These are phyloP conservation scores for Xylariaceae sp. DNA, from an alignment of 2,329 filamentous ascomycete genomes.

Conservation along the genomic window DNA sequence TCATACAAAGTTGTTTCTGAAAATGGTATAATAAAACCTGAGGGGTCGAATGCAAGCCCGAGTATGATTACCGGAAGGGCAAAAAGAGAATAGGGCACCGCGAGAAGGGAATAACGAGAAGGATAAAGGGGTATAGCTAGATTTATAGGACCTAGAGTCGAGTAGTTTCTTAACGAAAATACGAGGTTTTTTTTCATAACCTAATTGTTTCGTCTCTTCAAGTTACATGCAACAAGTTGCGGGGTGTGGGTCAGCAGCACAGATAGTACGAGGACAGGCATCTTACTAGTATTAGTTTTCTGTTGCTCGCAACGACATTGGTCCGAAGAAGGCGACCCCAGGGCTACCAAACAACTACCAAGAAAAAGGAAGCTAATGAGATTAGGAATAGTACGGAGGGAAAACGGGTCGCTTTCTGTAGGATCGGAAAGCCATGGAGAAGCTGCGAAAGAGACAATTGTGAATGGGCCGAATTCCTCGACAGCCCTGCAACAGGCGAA, in stretches of 20 bases:
- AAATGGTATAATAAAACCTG: slow-evolving; percentile 5
- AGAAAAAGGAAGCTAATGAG: slow-evolving; percentile 20
- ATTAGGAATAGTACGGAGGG: slow-evolving; percentile 11
- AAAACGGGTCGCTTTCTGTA: slow-evolving; percentile 9
- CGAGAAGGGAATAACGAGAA: slow-evolving; percentile 12
- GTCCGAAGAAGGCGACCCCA: slow-evolving; percentile 40
- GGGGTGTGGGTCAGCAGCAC: slow-evolving; percentile 36
- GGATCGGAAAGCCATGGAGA: slow-evolving; percentile 17
- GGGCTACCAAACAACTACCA: slow-evolving; percentile 18
- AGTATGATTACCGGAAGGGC: slow-evolving; percentile 7
- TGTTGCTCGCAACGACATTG: slow-evolving; percentile 42
- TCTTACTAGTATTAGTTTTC: slow-evolving; percentile 32
- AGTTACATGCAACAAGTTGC: slow-evolving; percentile 28
- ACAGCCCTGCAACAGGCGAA: slow-evolving; percentile 9
- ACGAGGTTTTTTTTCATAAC: slow-evolving; percentile 38
- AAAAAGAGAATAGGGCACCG: slow-evolving; percentile 20
- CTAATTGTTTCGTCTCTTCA: slow-evolving; percentile 36
- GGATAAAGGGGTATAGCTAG: slow-evolving; percentile 20
- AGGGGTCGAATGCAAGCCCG: slow-evolving; percentile 18
- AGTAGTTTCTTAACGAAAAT: slow-evolving; percentile 15
- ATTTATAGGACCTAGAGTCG: slow-evolving; percentile 38
- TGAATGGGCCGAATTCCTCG: slow-evolving; percentile 20
- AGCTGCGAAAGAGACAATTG: slow-evolving; percentile 8
- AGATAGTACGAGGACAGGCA: slow-evolving; percentile 20
- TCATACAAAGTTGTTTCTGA: slow-evolving; percentile 3